These are phyloP conservation scores for Ceratocystis alfenasii DNA, from an alignment of 2,329 filamentous ascomycete species.

Conservation along the genomic window DNA sequence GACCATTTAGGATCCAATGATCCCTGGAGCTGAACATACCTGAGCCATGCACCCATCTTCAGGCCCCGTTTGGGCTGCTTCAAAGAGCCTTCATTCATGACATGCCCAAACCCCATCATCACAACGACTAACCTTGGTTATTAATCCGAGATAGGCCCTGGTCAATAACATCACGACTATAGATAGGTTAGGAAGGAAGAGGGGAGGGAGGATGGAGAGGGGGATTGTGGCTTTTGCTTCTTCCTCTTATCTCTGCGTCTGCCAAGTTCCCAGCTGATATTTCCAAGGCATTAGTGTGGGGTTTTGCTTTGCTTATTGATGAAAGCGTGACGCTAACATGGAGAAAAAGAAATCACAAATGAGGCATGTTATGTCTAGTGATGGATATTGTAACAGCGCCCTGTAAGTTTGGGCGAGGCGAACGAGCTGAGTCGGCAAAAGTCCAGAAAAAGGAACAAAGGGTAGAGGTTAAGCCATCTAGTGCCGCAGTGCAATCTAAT, in stretches of 20 bases:
- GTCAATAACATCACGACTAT: neutral
- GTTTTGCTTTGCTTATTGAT: neutral
- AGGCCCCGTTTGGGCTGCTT: neutral
- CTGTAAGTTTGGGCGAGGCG: neutral
- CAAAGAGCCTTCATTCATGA: neutral
- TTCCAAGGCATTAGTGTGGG: neutral
- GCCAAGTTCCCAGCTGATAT: constrained; percentile 2
- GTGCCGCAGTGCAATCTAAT: neutral
- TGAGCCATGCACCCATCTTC: neutral
- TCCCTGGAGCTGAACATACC: constrained; percentile 5
- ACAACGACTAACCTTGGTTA: constrained; percentile 1
- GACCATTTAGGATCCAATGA: constrained; percentile 1
- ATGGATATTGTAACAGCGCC: neutral
- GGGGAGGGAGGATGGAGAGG: neutral
- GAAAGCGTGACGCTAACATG: neutral
- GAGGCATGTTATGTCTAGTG: neutral
- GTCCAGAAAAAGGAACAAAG: neutral
- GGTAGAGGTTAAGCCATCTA: neutral
- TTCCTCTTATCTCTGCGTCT: neutral
- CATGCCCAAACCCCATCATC: neutral
- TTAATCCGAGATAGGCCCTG: constrained; percentile 3
- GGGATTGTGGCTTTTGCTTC: neutral
- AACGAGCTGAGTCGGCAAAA: neutral
- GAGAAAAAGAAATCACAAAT: constrained; percentile 9
- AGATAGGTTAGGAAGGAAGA: neutral